Conservation (phyloP, 2,329 filamentous ascomycete species). For the Apiospora phragmitis region DNA sequence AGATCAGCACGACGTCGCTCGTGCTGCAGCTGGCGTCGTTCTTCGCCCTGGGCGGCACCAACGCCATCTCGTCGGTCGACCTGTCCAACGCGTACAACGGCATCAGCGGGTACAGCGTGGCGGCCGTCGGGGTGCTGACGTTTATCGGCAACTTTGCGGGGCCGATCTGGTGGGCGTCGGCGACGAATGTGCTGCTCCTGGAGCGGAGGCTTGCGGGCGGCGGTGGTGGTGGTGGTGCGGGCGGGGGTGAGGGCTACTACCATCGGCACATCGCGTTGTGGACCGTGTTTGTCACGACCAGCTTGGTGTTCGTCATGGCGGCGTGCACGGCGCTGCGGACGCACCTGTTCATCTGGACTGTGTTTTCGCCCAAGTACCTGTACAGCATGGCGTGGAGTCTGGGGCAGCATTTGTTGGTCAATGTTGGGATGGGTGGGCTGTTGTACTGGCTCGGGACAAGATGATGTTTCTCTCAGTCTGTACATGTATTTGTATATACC, state of each 20-base stretch:
- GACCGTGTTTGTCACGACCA: constrained; percentile 69
- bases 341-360: constrained; percentile 97
- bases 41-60: constrained; percentile 88
- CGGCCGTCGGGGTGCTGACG: constrained; percentile 79
- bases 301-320: constrained; percentile 76
- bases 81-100: constrained; percentile 96
- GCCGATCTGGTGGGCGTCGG: constrained; percentile 81
- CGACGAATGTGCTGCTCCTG: constrained; percentile 61
- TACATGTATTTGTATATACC: background rate
- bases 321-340: constrained; percentile 82
- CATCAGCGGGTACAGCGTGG: constrained; percentile 74
- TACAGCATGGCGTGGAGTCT: constrained; percentile 89
- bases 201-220: constrained; percentile 22
- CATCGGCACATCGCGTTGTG: constrained; percentile 59
- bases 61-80: constrained; percentile 94
- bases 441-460: constrained; percentile 53
- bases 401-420: constrained; percentile 76
- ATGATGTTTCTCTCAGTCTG: background rate
- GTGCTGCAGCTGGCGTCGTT: constrained; percentile 81
- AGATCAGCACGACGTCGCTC: constrained; percentile 69
- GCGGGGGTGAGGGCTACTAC: constrained; percentile 18
- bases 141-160: constrained; percentile 92
- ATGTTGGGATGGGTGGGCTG: constrained; percentile 61
- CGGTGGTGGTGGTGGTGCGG: constrained; percentile 13
- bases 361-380: constrained; percentile 95